phyloP scores from a whole-genome alignment of 768 basidiomycete species.

The Suillus brevipes region DNA sequence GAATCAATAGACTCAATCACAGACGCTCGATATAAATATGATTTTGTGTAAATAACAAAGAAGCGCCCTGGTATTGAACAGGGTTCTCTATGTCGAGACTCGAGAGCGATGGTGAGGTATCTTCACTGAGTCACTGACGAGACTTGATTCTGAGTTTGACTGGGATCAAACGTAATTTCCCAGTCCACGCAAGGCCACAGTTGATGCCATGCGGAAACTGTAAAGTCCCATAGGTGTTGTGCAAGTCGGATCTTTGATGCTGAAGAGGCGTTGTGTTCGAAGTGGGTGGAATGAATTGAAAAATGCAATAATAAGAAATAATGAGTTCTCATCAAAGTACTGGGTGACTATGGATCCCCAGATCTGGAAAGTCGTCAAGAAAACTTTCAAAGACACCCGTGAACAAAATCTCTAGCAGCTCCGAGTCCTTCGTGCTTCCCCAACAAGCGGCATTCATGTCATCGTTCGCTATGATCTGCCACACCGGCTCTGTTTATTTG shows the following conservation, averaged over 20 bases:
- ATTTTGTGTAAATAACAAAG: no score
- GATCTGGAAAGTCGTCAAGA: neutral
- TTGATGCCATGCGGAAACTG: neutral
- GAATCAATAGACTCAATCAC: no score
- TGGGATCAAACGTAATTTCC: neutral
- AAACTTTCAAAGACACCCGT: conserved; percentile 40
- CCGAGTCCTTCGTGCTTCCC: conserved; percentile 49
- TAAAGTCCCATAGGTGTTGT: neutral
- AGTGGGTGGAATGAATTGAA: neutral
- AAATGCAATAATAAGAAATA: neutral
- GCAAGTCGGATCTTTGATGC: neutral
- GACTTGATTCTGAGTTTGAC: neutral
- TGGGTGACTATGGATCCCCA: no score
- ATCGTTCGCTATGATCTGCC: conserved; percentile 86
- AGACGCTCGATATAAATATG: no score
- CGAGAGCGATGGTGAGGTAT: neutral
- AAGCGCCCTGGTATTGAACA: no score
- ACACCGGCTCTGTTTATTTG: conserved; percentile 69
- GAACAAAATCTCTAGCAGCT: conserved; percentile 67
- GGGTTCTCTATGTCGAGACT: neutral
- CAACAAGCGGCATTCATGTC: conserved; percentile 50
- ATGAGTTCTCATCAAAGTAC: neutral
- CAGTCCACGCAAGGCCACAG: neutral
- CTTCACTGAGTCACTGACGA: neutral
- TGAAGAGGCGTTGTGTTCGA: no score